Conservation (phyloP, 805 yeast genomes). For the Candida awuae region DNA sequence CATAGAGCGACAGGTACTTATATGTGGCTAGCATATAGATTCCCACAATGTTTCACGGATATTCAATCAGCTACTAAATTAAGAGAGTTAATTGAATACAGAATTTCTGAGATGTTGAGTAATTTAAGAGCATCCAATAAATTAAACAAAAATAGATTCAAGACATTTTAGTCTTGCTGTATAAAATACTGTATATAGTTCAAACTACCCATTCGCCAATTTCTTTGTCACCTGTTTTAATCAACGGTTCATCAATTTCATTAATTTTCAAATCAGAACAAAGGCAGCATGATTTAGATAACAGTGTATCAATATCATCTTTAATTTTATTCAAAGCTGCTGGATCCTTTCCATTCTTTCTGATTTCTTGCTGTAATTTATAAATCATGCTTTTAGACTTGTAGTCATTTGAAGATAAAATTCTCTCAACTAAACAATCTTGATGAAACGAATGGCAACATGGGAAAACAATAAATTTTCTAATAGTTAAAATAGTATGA, state of each 20-base stretch:
- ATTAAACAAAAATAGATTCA: slow-evolving; percentile 14
- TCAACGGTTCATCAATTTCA: slow-evolving; percentile 56
- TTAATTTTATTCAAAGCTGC: slow-evolving; percentile 25
- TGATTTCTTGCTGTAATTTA: slow-evolving; percentile 39
- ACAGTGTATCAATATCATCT: slow-evolving; percentile 48
- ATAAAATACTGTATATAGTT: background rate
- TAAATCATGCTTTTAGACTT: slow-evolving; percentile 56
- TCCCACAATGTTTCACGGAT: slow-evolving; percentile 75
- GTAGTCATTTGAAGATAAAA: slow-evolving; percentile 58
- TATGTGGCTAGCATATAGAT: slow-evolving; percentile 82
- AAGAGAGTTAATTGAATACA: slow-evolving; percentile 59
- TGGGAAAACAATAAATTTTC: slow-evolving; percentile 75
- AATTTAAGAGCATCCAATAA: slow-evolving; percentile 21
- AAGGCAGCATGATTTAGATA: slow-evolving; percentile 59
- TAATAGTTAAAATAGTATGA: slow-evolving; percentile 55
- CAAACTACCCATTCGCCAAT: slow-evolving; percentile 41
- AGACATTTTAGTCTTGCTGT: slow-evolving; percentile 10
- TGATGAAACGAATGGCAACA: slow-evolving; percentile 87
- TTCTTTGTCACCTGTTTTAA: slow-evolving; percentile 33
- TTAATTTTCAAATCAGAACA: slow-evolving; percentile 72
- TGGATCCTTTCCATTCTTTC: slow-evolving; percentile 30
- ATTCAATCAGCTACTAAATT: slow-evolving; percentile 63
- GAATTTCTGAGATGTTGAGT: slow-evolving; percentile 43
- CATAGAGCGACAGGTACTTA: slow-evolving; percentile 63
- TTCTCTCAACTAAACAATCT: slow-evolving; percentile 67